Conservation (phyloP, 352 stramenopile genomes). For the Globisporangium recalcitrans region DNA sequence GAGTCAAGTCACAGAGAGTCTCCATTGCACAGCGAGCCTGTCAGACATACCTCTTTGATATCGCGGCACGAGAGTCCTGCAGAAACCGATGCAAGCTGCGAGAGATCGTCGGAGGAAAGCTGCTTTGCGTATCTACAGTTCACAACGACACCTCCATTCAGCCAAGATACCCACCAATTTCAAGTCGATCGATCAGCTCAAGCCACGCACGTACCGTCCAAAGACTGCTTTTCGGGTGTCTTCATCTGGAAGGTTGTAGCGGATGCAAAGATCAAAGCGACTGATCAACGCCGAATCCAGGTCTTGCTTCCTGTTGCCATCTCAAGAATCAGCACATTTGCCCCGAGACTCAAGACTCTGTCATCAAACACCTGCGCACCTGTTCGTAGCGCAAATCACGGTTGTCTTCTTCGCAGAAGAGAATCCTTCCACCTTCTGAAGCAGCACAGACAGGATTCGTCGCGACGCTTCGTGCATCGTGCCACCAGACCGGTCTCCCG, state of each 20-base stretch:
- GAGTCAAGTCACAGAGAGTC: not conserved
- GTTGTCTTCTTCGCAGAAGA: slow-evolving; percentile 90
- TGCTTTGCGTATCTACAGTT: slow-evolving; percentile 85
- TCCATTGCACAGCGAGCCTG: not conserved
- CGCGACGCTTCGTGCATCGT: slow-evolving; percentile 92
- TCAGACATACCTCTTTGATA: slow-evolving; percentile 85
- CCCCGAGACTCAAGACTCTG: not conserved
- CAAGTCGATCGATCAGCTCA: not conserved
- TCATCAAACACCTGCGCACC: slow-evolving; percentile 26
- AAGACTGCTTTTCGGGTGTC: slow-evolving; percentile 85
- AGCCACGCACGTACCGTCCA: slow-evolving; percentile 42
- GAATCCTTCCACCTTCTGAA: slow-evolving; percentile 92
- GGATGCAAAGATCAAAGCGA: slow-evolving; percentile 91
- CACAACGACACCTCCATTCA: not conserved
- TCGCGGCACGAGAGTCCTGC: slow-evolving; percentile 89
- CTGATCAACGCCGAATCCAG: slow-evolving; percentile 90
- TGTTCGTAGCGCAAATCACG: slow-evolving; percentile 90
- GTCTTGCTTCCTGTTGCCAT: slow-evolving; percentile 81
- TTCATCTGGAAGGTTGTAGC: slow-evolving; percentile 87
- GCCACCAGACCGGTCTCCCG: slow-evolving; percentile 79
- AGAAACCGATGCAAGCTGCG: slow-evolving; percentile 71
- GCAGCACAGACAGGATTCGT: slow-evolving; percentile 87
- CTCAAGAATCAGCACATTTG: not conserved
- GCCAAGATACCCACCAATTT: not conserved
- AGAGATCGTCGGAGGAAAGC: slow-evolving; percentile 64